These are phyloP conservation scores for Escovopsis sp. DNA, from an alignment of 2,329 filamentous ascomycete species.

Conservation along the genomic window DNA sequence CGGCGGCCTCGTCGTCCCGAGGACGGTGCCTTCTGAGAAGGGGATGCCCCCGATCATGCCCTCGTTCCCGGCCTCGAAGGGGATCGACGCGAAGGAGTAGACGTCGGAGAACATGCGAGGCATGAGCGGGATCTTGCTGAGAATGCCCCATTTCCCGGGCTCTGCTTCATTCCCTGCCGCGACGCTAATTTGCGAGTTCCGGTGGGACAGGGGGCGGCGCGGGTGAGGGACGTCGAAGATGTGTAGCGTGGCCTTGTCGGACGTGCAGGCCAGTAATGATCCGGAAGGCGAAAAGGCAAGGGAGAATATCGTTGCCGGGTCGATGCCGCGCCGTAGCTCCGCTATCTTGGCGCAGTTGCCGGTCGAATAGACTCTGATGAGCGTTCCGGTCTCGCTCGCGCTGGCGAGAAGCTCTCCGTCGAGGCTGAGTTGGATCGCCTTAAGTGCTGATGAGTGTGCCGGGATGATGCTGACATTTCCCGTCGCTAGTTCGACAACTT, in stretches of 20 bases:
- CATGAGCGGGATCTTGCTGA: conserved; percentile 70
- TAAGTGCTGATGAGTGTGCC: conserved; percentile 66
- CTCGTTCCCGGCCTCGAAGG: conserved; percentile 76
- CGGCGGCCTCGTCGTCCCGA: conserved; percentile 43
- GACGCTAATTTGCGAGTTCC: conserved; percentile 15
- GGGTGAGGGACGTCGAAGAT: conserved; percentile 70
- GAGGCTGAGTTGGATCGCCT: conserved; percentile 63
- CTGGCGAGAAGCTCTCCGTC: conserved; percentile 76
- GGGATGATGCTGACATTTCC: conserved; percentile 87
- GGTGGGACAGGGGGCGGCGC: conserved; percentile 20
- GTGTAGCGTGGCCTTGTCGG: conserved; percentile 91
- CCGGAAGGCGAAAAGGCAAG: conserved; percentile 76
- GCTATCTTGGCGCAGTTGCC: conserved; percentile 64
- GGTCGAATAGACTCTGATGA: conserved; percentile 76
- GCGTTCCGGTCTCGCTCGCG: conserved; percentile 79
- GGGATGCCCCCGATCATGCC: conserved; percentile 30
- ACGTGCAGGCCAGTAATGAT: conserved; percentile 73
- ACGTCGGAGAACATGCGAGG: conserved; percentile 79
- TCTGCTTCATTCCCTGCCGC: conserved; percentile 23
- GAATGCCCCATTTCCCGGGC: conserved; percentile 68
- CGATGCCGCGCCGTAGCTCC: conserved; percentile 78
- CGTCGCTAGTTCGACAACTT: conserved; percentile 64
- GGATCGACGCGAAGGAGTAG: conserved; percentile 68
- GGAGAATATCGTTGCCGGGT: conserved; percentile 75
- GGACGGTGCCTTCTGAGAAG: conserved; percentile 28